Conservation (phyloP, 75 land plant species). For the Pinus albicaulis region DNA sequence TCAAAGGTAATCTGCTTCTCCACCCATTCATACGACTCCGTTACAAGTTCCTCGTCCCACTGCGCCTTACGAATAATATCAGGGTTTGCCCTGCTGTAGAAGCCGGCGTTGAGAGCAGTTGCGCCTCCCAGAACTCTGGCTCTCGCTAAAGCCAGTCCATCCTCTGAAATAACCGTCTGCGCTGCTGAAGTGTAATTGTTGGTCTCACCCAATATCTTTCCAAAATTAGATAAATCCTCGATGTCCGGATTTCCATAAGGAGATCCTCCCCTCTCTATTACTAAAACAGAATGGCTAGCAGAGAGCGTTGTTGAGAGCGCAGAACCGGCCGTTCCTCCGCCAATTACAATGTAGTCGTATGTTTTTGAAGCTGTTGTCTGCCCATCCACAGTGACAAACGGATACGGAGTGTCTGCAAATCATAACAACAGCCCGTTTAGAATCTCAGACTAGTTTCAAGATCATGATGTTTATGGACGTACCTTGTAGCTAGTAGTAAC, state of each 20-base stretch:
- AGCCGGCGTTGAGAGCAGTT: no score
- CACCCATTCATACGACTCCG: no score
- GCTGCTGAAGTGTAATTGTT: slow-evolving; percentile 17
- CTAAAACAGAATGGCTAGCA: slow-evolving; percentile 18
- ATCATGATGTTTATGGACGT: no score
- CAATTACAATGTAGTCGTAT: no score
- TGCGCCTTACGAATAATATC: slow-evolving; percentile 30
- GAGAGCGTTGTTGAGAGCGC: slow-evolving; percentile 25
- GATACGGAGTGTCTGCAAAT: no score
- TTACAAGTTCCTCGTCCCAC: slow-evolving; percentile 14
- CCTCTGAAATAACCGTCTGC: slow-evolving; percentile 32
- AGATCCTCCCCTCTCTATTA: slow-evolving; percentile 36
- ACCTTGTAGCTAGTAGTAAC: no score
- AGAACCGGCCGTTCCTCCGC: no score
- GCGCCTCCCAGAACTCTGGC: no score
- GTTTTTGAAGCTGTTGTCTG: no score
- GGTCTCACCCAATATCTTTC: slow-evolving; percentile 9
- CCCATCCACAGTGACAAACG: no score
- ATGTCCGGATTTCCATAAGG: slow-evolving; percentile 37
- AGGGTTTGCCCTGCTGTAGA: slow-evolving; percentile 18
- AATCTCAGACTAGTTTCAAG: no score
- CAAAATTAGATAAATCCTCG: slow-evolving; percentile 16
- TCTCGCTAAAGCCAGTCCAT: background rate
- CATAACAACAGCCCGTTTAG: no score
- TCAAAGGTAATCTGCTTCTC: slow-evolving; percentile 13